These are phyloP conservation scores for Stentor coeruleus DNA, from an alignment of 73 alveolate genomes.

Conservation along the genomic window DNA sequence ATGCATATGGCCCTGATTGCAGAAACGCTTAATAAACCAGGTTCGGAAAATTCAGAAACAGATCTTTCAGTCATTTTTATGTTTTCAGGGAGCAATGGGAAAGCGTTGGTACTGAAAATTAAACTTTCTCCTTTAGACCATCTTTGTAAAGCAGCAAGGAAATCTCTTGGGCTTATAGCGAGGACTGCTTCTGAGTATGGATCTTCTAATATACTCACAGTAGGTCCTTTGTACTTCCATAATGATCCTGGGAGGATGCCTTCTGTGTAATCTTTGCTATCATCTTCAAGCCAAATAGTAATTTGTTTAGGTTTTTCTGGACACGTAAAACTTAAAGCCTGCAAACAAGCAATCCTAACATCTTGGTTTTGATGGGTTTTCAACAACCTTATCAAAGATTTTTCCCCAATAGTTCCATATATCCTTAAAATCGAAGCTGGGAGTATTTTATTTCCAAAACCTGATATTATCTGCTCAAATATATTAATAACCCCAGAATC, in stretches of 20 bases:
- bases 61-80: background rate
- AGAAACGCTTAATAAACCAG: background rate
- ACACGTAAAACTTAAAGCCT: background rate
- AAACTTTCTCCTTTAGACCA: background rate
- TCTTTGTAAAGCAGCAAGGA: background rate
- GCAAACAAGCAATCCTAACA: background rate
- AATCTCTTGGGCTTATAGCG: background rate
- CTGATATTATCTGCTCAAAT: too few species aligned
- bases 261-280: background rate
- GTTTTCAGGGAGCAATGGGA: background rate
- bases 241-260: background rate
- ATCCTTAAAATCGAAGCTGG: background rate
- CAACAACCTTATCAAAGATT: too few species aligned
- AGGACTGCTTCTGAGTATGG: background rate
- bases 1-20: too few species aligned
- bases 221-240: background rate
- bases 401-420: background rate
- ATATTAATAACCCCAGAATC: too few species aligned
- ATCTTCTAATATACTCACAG: background rate
- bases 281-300: background rate
- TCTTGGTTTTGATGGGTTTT: too few species aligned
- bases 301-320: background rate
- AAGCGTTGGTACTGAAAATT: background rate
- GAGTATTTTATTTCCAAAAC: conserved; percentile 23
- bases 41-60: background rate